Conservation (phyloP, 257 asterid genomes). For the Solanum peruvianum region DNA sequence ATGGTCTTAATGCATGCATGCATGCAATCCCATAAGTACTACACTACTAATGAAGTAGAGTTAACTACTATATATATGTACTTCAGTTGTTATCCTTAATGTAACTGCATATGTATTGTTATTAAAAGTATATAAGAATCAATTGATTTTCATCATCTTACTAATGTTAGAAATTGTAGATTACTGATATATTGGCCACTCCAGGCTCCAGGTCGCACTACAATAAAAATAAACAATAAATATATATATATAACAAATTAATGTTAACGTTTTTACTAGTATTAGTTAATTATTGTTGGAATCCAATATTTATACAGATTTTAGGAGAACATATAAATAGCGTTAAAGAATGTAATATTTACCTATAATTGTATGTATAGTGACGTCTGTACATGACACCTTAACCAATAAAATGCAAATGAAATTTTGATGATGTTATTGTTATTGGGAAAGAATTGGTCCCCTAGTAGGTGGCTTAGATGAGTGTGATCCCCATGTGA, state of each 20-base stretch:
- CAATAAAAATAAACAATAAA: not conserved
- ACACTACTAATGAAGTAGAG: not conserved
- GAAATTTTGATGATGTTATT: not conserved
- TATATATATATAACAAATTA: no score
- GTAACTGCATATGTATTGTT: not conserved
- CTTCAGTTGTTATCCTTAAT: not conserved
- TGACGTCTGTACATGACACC: not conserved
- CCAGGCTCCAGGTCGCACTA: not conserved
- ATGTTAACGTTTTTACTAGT: no score
- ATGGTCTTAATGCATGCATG: not conserved
- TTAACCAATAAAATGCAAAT: not conserved
- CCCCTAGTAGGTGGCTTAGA: not conserved
- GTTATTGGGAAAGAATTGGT: not conserved
- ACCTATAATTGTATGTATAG: no score
- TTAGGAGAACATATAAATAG: fast-evolving
- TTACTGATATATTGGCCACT: not conserved
- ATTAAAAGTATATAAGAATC: not conserved
- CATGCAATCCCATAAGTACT: not conserved
- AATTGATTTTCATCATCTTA: not conserved
- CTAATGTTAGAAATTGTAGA: not conserved
- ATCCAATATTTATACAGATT: no score
- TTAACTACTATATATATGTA: not conserved
- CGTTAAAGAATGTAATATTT: no score
- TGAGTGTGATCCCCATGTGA: not conserved
- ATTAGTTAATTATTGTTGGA: fast-evolving